phyloP scores from a whole-genome alignment of 2,329 filamentous ascomycete species.

The Gnomoniopsis sp. region DNA sequence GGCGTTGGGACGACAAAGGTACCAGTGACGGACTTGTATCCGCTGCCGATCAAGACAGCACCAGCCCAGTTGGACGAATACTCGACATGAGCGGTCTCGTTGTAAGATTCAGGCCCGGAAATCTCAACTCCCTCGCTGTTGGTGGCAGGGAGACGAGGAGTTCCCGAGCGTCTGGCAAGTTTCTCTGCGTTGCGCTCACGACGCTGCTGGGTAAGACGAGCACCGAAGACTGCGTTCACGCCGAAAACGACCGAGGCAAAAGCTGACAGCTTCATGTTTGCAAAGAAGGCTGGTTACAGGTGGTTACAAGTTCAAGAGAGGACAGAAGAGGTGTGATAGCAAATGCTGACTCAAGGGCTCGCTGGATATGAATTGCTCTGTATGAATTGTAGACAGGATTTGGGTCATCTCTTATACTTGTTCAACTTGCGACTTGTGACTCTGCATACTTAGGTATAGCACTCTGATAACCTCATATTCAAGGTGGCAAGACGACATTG shows the following conservation, averaged over 20 bases:
- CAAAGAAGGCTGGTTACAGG: neutral
- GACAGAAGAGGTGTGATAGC: neutral
- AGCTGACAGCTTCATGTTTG: slow-evolving; percentile 13
- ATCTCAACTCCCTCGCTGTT: slow-evolving; percentile 5
- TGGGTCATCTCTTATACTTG: neutral
- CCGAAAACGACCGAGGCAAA: slow-evolving; percentile 5
- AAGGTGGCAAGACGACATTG: neutral
- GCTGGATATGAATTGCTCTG: neutral
- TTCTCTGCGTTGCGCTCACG: slow-evolving; percentile 14
- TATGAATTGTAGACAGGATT: neutral
- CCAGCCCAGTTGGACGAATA: slow-evolving; percentile 52
- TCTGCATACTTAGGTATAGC: neutral
- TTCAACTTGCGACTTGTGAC: neutral
- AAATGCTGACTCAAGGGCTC: neutral
- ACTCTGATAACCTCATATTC: neutral
- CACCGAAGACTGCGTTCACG: slow-evolving; percentile 8
- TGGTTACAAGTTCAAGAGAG: neutral
- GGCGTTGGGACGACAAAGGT: slow-evolving; percentile 52
- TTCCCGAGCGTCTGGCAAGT: neutral
- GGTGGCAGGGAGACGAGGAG: slow-evolving; percentile 13
- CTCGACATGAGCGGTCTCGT: slow-evolving; percentile 10
- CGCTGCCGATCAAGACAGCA: slow-evolving; percentile 48
- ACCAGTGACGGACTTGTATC: slow-evolving; percentile 48
- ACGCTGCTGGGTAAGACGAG: slow-evolving; percentile 14
- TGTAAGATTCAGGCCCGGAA: neutral